phyloP scores from a whole-genome alignment of 805 yeast genomes.

The Lachancea meyersii region DNA sequence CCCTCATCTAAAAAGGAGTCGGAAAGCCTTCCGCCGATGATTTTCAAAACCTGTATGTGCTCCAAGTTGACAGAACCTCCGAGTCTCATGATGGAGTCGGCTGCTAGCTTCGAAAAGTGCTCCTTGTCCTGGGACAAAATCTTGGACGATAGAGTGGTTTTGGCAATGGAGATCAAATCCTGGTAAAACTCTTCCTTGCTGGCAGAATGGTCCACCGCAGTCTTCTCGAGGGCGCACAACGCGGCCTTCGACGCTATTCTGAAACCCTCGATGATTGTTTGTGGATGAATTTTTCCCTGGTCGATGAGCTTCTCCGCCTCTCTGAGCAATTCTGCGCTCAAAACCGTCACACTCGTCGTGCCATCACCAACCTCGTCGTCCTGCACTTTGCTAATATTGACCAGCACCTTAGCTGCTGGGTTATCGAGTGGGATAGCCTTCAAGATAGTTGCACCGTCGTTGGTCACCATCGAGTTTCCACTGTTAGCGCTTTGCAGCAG shows the following conservation, averaged over 20 bases:
- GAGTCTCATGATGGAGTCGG: conserved; percentile 84
- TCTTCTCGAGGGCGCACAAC: conserved; percentile 62
- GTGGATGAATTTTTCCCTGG: conserved; percentile 86
- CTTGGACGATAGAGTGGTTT: conserved; percentile 88
- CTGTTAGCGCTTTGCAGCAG: conserved; percentile 80
- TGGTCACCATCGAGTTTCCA: conserved; percentile 75
- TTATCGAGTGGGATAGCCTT: conserved; percentile 92
- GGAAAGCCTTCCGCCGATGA: conserved; percentile 83
- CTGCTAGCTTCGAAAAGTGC: conserved; percentile 82
- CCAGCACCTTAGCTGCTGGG: conserved; percentile 95
- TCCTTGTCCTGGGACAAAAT: conserved; percentile 93
- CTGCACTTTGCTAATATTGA: conserved; percentile 91
- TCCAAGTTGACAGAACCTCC: conserved; percentile 84
- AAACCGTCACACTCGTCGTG: conserved; percentile 90
- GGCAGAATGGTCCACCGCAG: conserved; percentile 67
- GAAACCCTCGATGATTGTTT: conserved; percentile 93
- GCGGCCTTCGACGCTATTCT: conserved; percentile 88
- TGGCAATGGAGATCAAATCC: conserved; percentile 82
- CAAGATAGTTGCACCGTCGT: conserved; percentile 96
- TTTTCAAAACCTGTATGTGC: conserved; percentile 88
- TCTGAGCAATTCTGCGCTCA: conserved; percentile 83
- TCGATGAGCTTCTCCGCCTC: conserved; percentile 93
- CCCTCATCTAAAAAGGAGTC: conserved; percentile 97
- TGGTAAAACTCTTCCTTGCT: conserved; percentile 55
- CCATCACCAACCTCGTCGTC: conserved; percentile 99